phyloP scores from a whole-genome alignment of 129 eudicot genomes.

The Silybum marianum region DNA sequence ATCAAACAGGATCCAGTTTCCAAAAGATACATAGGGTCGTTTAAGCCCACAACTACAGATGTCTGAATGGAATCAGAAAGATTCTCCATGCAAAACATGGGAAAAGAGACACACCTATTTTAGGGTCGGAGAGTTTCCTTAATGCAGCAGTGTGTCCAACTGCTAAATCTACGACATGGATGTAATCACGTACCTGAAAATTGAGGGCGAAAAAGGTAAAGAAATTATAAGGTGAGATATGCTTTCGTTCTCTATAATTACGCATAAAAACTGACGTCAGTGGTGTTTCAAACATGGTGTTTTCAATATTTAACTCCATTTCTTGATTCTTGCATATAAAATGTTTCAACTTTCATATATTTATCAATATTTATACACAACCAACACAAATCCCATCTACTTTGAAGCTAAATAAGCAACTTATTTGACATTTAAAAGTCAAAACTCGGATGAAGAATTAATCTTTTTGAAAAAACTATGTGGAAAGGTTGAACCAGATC shows the following conservation, averaged over 20 bases:
- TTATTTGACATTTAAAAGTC: background rate
- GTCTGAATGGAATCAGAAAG: slow-evolving; percentile 2
- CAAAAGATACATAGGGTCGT: background rate
- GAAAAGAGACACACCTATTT: slow-evolving; percentile 50
- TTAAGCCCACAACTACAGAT: background rate
- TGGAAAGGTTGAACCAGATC: background rate
- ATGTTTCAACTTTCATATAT: background rate
- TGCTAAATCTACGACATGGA: slow-evolving; percentile 96
- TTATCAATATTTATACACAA: background rate
- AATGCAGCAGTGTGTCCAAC: slow-evolving; percentile 95
- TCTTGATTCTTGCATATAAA: background rate
- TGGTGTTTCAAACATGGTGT: background rate
- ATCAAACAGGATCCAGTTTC: background rate
- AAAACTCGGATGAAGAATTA: background rate
- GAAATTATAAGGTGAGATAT: too few species aligned
- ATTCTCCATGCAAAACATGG: background rate
- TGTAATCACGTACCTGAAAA: slow-evolving; percentile 89
- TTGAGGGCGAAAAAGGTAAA: background rate
- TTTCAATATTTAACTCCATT: background rate
- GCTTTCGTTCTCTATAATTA: too few species aligned
- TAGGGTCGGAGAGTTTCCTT: slow-evolving; percentile 69
- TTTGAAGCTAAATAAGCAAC: background rate
- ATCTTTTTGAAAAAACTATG: too few species aligned
- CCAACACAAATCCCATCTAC: background rate
- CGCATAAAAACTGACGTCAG: too few species aligned